Evolutionary conservation across 2,329 filamentous ascomycete genomes (phyloP).

Genomic region (Fusarium sp.): DNA sequence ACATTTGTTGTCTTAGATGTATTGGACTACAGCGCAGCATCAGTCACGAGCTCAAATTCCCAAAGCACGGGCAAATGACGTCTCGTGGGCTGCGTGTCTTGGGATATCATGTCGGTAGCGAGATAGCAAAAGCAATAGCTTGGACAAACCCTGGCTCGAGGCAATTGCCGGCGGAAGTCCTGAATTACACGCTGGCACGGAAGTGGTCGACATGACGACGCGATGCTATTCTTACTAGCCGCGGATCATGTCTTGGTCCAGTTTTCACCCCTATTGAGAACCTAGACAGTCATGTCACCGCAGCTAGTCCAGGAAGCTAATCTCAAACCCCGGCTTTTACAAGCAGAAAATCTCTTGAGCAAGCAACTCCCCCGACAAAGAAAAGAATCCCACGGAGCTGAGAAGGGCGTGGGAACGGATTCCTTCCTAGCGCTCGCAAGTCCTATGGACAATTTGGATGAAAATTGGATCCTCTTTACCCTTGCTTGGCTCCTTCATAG

Average conservation of each 20-base stretch:
- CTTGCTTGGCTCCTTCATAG: constrained; percentile 27
- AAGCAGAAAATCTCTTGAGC: not conserved
- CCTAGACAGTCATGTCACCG: constrained; percentile 1
- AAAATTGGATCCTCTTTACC: constrained; percentile 33
- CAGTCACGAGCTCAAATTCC: not conserved
- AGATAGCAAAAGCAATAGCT: constrained; percentile 18
- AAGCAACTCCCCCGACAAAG: constrained; percentile 10
- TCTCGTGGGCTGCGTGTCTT: constrained; percentile 13
- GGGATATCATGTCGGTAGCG: constrained; percentile 9
- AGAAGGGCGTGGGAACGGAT: constrained; percentile 12
- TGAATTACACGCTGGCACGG: constrained; percentile 13
- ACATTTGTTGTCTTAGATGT: constrained; percentile 13
- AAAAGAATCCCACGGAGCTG: not conserved
- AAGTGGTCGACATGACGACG: constrained; percentile 34
- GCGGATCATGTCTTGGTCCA: constrained; percentile 25
- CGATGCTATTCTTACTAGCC: constrained; percentile 23
- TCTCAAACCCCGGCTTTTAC: constrained; percentile 3
- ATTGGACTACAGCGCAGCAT: not conserved
- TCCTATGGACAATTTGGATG: constrained; percentile 36
- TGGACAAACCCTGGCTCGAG: constrained; percentile 13
- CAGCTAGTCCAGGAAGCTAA: constrained; percentile 4
- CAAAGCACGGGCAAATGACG: constrained; percentile 14
- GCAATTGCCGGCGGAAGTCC: constrained; percentile 11
- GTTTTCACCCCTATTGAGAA: constrained; percentile 26
- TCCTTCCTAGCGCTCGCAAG: constrained; percentile 7